Evolutionary conservation across 2,329 filamentous ascomycete genomes (phyloP).

Genomic region (Exophiala oligosperma): DNA sequence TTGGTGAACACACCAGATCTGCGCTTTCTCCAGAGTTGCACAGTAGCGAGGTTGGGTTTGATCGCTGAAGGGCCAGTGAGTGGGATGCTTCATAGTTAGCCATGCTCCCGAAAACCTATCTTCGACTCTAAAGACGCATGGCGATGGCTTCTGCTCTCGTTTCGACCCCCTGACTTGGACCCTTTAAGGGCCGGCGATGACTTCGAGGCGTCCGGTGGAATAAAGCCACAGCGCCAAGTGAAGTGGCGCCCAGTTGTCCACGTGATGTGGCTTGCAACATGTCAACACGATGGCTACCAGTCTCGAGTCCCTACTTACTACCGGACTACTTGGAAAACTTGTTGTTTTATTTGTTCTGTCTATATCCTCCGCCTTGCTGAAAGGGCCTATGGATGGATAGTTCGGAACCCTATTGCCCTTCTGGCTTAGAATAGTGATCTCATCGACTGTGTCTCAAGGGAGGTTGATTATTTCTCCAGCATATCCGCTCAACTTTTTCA

Average conservation of each 20-base stretch:
- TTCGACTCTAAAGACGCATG: too few species aligned
- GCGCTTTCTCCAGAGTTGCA: background rate
- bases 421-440: constrained; percentile 84
- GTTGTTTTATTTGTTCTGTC: too few species aligned
- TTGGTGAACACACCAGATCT: background rate
- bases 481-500: constrained; percentile 77
- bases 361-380: too few species aligned
- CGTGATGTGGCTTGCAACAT: constrained; percentile 7
- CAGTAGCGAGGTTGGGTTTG: background rate
- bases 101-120: too few species aligned
- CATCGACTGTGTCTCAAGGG: constrained; percentile 82
- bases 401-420: constrained; percentile 74
- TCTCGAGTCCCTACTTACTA: too few species aligned
- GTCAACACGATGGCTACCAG: background rate
- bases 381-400: too few species aligned
- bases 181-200: too few species aligned
- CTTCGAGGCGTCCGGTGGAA: too few species aligned
- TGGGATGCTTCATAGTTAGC: background rate
- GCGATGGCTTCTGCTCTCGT: too few species aligned
- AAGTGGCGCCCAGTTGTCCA: background rate
- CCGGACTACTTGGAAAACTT: too few species aligned
- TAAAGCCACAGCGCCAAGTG: too few species aligned
- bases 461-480: constrained; percentile 75
- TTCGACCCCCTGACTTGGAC: too few species aligned
- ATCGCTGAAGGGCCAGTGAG: background rate